Evolutionary conservation across 768 basidiomycete species (phyloP), one percentile per base, ranked within the genome.

Genomic region (Calvatia gigantea): DNA sequence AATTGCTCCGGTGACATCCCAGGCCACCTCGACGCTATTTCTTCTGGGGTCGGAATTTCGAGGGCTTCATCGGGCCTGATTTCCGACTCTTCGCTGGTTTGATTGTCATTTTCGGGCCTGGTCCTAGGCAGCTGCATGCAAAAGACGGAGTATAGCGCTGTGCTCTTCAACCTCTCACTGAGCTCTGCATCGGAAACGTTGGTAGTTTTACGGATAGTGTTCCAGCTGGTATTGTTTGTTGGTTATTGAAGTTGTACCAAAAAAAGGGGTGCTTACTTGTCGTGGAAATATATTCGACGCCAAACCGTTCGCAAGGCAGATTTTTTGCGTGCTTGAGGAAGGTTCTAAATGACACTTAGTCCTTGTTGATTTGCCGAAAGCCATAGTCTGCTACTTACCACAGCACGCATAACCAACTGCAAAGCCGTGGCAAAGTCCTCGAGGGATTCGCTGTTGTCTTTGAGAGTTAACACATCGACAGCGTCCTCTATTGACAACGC

Each of bases 201-300:
- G 3, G 79, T 74, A 0, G 93, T 94, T 64, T 84, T 82, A 17
- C 84, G 80, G 42, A 98, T 86, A 7, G 71, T 67, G 48, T 83
- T 72, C 94, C 94, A 98, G 66, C 93, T 95, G 43, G 42, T 35
- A n/a, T 21, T 55, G 17, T 56, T 25, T 41, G n/a, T 19, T 33
- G 54, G 8, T 45, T 25, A 25, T 17, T 12, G 35, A 35, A 14
- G 1, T 11, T 38, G 7, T 17, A 39, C 9, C 6, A 49, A 25
- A 54, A 17, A 9, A 39, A 43, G 50, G 57, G 46, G 17, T 5
- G 47, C 87, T 58, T 69, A 96, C 94, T 97, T 83, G 67, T 98
- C 94, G 48, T 91, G 87, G 49, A 89, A 78, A 65, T 90, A 96
- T 43, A 96, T 81, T 28, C 95, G 78, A 32, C 95, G 81, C 95